Conservation (phyloP, 345 rosid genomes). For the Microcos paniculata region DNA sequence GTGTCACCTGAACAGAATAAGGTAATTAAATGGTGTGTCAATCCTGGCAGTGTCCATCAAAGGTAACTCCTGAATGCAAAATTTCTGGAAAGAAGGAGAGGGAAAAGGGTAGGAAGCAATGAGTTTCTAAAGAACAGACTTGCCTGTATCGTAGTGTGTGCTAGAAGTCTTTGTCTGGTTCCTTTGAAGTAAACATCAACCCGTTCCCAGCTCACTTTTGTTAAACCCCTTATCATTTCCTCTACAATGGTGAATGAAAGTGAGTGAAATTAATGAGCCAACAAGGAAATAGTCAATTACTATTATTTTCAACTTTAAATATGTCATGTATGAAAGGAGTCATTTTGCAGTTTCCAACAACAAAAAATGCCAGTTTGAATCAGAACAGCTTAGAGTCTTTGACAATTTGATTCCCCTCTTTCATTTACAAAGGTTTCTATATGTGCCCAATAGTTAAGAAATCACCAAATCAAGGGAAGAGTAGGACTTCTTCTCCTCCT, state of each 20-base stretch:
- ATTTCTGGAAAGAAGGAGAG: not conserved
- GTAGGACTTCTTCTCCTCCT: not conserved
- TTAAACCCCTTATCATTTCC: conserved; percentile 69
- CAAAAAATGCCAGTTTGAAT: too few species aligned
- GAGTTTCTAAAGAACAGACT: conserved; percentile 14
- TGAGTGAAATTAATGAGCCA: not conserved
- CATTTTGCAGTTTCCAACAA: too few species aligned
- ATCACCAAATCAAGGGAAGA: not conserved
- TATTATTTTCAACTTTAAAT: not conserved
- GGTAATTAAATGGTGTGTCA: not conserved
- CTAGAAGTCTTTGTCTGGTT: conserved; percentile 57
- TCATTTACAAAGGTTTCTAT: not conserved
- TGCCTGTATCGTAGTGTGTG: conserved; percentile 84
- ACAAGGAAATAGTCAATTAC: not conserved
- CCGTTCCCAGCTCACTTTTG: conserved; percentile 72
- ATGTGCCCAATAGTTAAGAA: not conserved
- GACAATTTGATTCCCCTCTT: not conserved
- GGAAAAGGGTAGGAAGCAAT: not conserved
- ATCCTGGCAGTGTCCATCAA: not conserved
- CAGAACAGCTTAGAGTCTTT: not conserved
- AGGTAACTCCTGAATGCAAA: not conserved
- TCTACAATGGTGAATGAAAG: conserved; percentile 41
- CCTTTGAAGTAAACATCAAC: conserved; percentile 79
- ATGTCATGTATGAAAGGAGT: not conserved
- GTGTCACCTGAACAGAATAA: conserved; percentile 58